These are phyloP conservation scores for Pythium brachiatum DNA, from an alignment of 352 stramenopile species.

Conservation along the genomic window DNA sequence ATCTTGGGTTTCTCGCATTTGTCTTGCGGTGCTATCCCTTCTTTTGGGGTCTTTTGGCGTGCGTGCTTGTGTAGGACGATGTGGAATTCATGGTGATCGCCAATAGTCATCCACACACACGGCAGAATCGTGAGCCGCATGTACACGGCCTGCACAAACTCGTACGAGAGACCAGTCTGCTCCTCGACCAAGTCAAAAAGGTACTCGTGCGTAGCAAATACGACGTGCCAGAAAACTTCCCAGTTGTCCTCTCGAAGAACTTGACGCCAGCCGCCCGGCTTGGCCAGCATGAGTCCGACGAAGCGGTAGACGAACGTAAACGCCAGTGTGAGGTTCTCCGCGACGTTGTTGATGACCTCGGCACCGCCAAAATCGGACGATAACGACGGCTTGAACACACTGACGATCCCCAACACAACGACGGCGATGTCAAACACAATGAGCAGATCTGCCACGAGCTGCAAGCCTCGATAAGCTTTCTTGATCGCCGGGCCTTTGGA, in stretches of 20 bases:
- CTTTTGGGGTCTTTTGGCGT: background rate
- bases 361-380: constrained; percentile 4
- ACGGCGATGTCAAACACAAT: constrained; percentile 27
- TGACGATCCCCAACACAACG: constrained; percentile 20
- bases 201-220: constrained; percentile 38
- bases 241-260: constrained; percentile 27
- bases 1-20: background rate
- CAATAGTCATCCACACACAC: constrained; percentile 41
- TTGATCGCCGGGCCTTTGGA: background rate
- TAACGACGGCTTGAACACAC: constrained; percentile 22
- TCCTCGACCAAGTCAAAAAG: constrained; percentile 30
- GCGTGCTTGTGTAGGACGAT: background rate
- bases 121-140: constrained; percentile 30
- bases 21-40: background rate
- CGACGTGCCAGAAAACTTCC: constrained; percentile 32
- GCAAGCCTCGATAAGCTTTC: background rate
- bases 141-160: constrained; percentile 33
- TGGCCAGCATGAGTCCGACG: constrained; percentile 3
- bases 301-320: constrained; percentile 40
- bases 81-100: constrained; percentile 27
- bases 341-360: constrained; percentile 18
- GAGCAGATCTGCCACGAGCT: constrained; percentile 26
- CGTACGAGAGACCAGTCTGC: constrained; percentile 23
- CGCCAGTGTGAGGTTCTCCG: constrained; percentile 28
- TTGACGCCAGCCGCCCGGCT: constrained; percentile 11